phyloP scores from a whole-genome alignment of 345 rosid species.

The Salix exigua region DNA sequence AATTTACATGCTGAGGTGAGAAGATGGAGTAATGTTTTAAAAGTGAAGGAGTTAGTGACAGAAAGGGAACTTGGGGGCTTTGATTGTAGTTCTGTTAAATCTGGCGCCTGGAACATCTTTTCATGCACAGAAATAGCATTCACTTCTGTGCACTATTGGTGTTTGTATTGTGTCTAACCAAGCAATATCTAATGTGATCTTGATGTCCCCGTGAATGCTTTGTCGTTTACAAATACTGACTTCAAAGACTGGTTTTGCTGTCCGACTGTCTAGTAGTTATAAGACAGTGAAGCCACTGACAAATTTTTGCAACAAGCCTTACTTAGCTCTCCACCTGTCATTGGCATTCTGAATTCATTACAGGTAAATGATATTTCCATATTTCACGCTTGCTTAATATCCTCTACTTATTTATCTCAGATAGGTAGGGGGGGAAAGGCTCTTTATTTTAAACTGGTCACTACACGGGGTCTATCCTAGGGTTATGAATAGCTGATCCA shows the following conservation, averaged over 20 bases:
- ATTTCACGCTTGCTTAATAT: not conserved
- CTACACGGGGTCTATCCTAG: not conserved
- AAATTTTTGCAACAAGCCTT: not conserved
- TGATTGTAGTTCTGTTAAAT: constrained; percentile 36
- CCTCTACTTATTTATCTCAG: not conserved
- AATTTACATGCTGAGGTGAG: constrained; percentile 49
- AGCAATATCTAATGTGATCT: not conserved
- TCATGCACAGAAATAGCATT: not conserved
- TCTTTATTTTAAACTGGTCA: not conserved
- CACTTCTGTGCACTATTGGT: not conserved
- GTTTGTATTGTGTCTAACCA: not conserved
- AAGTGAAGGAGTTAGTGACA: constrained; percentile 39
- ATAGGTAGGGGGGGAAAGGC: not conserved
- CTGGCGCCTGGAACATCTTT: constrained; percentile 9
- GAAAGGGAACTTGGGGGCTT: constrained; percentile 35
- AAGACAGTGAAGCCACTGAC: not conserved
- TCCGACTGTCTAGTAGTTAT: not conserved
- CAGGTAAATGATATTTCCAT: not conserved
- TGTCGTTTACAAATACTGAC: not conserved
- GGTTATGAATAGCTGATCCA: not conserved
- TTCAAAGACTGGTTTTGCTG: not conserved
- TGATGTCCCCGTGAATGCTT: not conserved
- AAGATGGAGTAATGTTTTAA: constrained; percentile 44
- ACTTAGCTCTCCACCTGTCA: not conserved
- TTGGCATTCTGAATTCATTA: not conserved